Conservation (phyloP, 1,284 basidiomycete genomes). For the Mycena citricolor region DNA sequence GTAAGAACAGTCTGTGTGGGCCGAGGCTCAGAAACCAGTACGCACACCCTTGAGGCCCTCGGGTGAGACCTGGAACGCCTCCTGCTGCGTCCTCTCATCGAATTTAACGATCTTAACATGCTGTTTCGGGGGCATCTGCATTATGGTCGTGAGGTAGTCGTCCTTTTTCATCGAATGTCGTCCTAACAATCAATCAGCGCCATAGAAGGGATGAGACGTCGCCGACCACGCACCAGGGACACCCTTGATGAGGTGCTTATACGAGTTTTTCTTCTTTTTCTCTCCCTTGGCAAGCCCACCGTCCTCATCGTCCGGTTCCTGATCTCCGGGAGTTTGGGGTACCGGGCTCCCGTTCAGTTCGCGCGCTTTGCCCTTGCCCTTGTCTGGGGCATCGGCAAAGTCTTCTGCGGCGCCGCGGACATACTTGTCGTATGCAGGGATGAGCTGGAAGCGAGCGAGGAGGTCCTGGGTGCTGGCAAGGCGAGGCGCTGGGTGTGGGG, state of each 20-base stretch:
- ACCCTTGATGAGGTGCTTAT: constrained; percentile 74
- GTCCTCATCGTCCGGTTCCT: constrained; percentile 56
- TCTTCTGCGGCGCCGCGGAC: constrained; percentile 48
- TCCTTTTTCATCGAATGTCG: constrained; percentile 84
- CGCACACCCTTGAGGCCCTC: constrained; percentile 76
- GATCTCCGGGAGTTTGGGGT: constrained; percentile 29
- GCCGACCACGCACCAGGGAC: constrained; percentile 61
- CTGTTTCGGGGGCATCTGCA: constrained; percentile 72
- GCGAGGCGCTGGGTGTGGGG: constrained; percentile 40
- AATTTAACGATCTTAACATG: constrained; percentile 63
- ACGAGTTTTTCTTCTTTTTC: constrained; percentile 77
- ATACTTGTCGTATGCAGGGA: constrained; percentile 73
- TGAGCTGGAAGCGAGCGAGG: constrained; percentile 63
- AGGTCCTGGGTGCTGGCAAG: constrained; percentile 75
- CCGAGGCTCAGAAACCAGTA: constrained; percentile 29
- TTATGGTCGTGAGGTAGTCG: constrained; percentile 63
- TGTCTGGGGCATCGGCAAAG: constrained; percentile 34
- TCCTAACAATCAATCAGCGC: constrained; percentile 38
- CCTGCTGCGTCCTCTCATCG: constrained; percentile 63
- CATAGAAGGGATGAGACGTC: constrained; percentile 7
- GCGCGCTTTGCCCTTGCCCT: constrained; percentile 66
- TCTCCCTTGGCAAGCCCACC: constrained; percentile 60
- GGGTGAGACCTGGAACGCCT: constrained; percentile 70
- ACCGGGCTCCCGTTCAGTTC: constrained; percentile 29
- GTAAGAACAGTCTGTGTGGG: constrained; percentile 25